Base-by-base conservation (phyloP, 441 rosid genomes). In the Flueggea neowawraea region DNA sequence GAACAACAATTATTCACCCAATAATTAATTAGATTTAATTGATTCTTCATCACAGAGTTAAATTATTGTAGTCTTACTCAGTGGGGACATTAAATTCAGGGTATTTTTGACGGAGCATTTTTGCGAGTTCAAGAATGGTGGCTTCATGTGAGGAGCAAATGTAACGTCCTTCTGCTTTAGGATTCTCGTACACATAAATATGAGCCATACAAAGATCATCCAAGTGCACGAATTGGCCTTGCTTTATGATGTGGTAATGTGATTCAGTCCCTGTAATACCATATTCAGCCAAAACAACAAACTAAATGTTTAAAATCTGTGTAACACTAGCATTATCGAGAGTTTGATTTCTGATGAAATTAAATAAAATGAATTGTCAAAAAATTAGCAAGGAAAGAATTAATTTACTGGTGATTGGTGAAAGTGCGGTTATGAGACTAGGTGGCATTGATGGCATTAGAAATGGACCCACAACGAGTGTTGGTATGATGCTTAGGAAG, bases 371-470 rank as follows among this genome's bases (percentile, higher is more conserved):
- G 28, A 36, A 36, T 8, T 0, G 6, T 36, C 0, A 36, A 5
- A 8, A 36, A 36, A 5, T 1, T 1, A 5, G 41, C 41, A 36
- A 8, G 41, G 50, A 47, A 47, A 47, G 14, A 4, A 11, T 14
- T 4, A 6, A 48, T 60, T 8, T 65, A 91, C 98, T 57, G 10
- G 95, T 90, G 63, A 94, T 78, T 0, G 75, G 88, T 0, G 97
- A 84, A 28, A 90, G 91, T 4, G 89, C 96, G 36, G 97, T 89
- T 7, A 89, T 76, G 32, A 90, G 91, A 52, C 98, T 94, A 8
- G 98, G 98, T 0, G 98, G 98, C 88, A 89, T 81, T 0, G 89
- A 83, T 6, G 88, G 71, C 84, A 80, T 89, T 14, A 94, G 71
- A 54, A 94, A 94, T 16, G 94, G 90, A 55, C 98, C 98, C 12